phyloP scores from a whole-genome alignment of 192 early-diverging fungal genomes.

The Coemansia sp. region DNA sequence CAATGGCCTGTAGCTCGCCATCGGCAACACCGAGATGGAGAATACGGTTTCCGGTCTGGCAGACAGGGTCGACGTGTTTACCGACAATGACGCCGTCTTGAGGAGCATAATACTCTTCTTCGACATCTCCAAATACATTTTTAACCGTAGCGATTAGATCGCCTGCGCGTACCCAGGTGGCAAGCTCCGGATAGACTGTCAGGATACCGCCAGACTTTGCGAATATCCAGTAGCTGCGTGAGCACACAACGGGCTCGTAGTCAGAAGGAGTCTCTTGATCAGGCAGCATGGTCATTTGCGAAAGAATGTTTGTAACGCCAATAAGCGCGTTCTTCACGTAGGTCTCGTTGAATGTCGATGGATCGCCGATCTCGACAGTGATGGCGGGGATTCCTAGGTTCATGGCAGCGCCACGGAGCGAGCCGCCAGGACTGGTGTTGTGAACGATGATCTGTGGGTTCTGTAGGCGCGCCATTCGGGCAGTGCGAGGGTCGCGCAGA shows the following conservation, averaged over 20 bases:
- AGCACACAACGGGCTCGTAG: conserved; percentile 64
- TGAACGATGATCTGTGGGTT: conserved; percentile 84
- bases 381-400: conserved; percentile 78
- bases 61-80: conserved; percentile 81
- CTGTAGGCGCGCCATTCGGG: conserved; percentile 79
- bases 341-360: conserved; percentile 80
- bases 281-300: conserved; percentile 65
- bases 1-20: conserved; percentile 55
- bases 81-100: conserved; percentile 81
- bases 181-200: conserved; percentile 80
- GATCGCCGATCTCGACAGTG: conserved; percentile 92
- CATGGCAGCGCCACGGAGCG: conserved; percentile 77
- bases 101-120: conserved; percentile 81
- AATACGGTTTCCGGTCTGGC: conserved; percentile 83
- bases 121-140: conserved; percentile 86
- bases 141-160: conserved; percentile 83
- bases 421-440: conserved; percentile 69
- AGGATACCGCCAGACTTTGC: conserved; percentile 84
- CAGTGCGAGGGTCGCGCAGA: conserved; percentile 72
- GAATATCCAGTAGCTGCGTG: conserved; percentile 78
- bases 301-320: conserved; percentile 63
- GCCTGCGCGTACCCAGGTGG: conserved; percentile 79
- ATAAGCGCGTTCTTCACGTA: conserved; percentile 69
- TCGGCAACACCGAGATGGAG: conserved; percentile 79
- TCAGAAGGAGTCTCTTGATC: conserved; percentile 56